A percentile compares a stretch with the other conserved stretches of the same genome.
Evolutionary conservation across 306 rosid species (phyloP).

Genomic region (Vigna unguiculata): DNA sequence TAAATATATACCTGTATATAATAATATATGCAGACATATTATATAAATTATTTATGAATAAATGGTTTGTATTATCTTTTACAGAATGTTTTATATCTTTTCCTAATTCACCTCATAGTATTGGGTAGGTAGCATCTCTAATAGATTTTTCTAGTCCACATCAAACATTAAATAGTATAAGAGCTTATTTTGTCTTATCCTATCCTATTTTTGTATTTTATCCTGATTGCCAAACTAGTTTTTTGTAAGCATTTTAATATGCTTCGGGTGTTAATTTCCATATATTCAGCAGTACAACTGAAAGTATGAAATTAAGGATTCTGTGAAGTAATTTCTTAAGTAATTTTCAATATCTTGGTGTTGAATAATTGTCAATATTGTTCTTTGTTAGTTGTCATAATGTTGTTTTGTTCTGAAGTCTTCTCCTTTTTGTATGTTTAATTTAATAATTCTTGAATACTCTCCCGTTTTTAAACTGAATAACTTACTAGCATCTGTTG

Average conservation of each 20-base stretch:
- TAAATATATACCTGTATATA: background rate
- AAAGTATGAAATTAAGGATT: conserved; percentile 29
- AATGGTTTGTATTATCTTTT: background rate
- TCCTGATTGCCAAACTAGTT: background rate
- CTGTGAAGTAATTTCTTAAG: conserved; percentile 12
- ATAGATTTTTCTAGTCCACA: background rate
- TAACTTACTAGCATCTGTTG: conserved; percentile 48
- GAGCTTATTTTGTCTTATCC: background rate
- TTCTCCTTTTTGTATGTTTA: conserved; percentile 14
- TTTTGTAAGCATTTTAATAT: conserved; percentile 26
- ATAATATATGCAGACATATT: background rate
- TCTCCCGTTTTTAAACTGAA: conserved; percentile 34
- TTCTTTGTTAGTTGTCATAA: conserved; percentile 20
- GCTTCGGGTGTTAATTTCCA: conserved; percentile 8
- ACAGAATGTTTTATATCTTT: background rate
- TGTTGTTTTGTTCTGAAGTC: conserved; percentile 28
- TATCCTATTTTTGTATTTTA: background rate
- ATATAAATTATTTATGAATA: background rate
- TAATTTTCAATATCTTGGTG: conserved; percentile 23
- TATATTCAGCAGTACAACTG: conserved; percentile 24
- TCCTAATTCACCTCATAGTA: background rate
- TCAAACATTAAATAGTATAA: conserved; percentile 1
- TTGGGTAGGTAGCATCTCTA: background rate
- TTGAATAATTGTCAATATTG: conserved; percentile 25
- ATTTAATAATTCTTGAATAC: background rate